These are phyloP conservation scores for Flammula alnicola DNA, from an alignment of 1,284 basidiomycete species.

Conservation along the genomic window DNA sequence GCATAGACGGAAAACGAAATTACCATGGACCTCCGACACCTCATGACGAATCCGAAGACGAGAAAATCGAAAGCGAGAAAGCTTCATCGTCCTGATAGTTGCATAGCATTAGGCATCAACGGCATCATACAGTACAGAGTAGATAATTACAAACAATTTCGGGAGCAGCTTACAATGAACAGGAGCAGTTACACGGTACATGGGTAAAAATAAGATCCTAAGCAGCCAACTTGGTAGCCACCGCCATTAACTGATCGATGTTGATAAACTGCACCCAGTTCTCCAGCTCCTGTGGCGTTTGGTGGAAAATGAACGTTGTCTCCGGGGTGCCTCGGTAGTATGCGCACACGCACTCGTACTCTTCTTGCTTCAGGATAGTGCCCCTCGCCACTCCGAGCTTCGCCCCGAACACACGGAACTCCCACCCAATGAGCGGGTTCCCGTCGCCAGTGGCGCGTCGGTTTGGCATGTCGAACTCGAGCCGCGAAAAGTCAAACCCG, in stretches of 20 bases:
- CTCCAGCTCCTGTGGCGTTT: slow-evolving; percentile 65
- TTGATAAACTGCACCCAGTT: slow-evolving; percentile 82
- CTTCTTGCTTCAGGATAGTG: slow-evolving; percentile 59
- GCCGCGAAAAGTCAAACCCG: slow-evolving; percentile 78
- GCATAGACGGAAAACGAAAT: slow-evolving; percentile 41
- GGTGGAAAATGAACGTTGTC: slow-evolving; percentile 73
- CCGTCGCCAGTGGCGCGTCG: slow-evolving; percentile 67
- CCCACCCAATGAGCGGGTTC: slow-evolving; percentile 74
- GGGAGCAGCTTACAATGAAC: no score
- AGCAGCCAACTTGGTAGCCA: slow-evolving; percentile 71
- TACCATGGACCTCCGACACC: slow-evolving; percentile 44
- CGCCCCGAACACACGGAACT: slow-evolving; percentile 80
- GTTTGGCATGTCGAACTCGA: slow-evolving; percentile 76
- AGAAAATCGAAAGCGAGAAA: slow-evolving; percentile 15
- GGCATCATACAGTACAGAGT: no score
- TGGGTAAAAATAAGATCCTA: slow-evolving; percentile 30
- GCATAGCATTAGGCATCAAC: no score
- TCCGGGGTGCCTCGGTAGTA: slow-evolving; percentile 72
- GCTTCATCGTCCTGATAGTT: not conserved
- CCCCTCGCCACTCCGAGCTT: slow-evolving; percentile 65
- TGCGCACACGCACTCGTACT: slow-evolving; percentile 74
- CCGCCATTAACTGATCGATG: slow-evolving; percentile 78
- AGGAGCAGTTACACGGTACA: no score
- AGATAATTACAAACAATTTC: no score
- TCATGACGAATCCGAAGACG: slow-evolving; percentile 7